A percentile compares a stretch with the other conserved stretches of the same genome.
Conservation (phyloP, 2,329 filamentous ascomycete species). For the Fusarium annulatum region DNA sequence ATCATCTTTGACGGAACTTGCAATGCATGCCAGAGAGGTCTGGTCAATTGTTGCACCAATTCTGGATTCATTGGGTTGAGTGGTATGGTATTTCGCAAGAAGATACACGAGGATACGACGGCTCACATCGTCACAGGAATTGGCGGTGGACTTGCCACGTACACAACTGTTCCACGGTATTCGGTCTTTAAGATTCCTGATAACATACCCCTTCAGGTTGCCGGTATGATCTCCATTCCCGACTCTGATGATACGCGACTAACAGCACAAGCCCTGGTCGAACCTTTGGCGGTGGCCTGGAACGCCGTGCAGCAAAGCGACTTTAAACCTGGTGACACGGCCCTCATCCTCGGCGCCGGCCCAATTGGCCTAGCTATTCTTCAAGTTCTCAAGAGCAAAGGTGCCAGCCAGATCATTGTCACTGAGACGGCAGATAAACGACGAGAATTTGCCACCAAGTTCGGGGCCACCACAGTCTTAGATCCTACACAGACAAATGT, state of each 20-base stretch:
- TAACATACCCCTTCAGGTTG: neutral
- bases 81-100: neutral
- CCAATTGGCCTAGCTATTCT: neutral
- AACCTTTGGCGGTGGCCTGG: neutral
- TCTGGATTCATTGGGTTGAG: neutral
- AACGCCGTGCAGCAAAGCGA: neutral
- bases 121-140: neutral
- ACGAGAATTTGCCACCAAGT: neutral
- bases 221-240: neutral
- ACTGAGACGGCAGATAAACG: neutral
- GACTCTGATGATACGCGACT: neutral
- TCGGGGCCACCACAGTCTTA: neutral
- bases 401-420: neutral
- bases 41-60: neutral
- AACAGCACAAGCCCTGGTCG: neutral
- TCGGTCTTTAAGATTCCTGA: neutral
- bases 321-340: neutral
- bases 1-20: neutral
- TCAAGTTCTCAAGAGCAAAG: neutral
- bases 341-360: neutral
- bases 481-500: neutral
- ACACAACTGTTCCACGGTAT: neutral
- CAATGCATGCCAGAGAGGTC: neutral
- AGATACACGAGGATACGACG: fast-evolving
- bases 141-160: neutral